These are phyloP conservation scores for Canna indica DNA, from an alignment of 176 grass and related monocot species.

Conservation along the genomic window DNA sequence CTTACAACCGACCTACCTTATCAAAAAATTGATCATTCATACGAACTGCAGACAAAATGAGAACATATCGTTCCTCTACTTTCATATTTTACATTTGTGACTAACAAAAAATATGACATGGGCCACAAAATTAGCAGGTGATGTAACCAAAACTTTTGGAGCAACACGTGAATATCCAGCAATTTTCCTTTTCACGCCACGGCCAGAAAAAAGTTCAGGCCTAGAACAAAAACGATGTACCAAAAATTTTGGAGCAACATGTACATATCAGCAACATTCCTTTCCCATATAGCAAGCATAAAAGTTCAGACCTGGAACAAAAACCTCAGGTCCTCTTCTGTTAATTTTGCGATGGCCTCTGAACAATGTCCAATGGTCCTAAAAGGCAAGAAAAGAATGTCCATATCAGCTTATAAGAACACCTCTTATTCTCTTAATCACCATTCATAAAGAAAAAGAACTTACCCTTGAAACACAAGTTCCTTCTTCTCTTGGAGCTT, in stretches of 20 bases:
- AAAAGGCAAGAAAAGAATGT: neutral
- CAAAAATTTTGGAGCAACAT: neutral
- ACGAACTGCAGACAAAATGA: no score
- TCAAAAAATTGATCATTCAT: no score
- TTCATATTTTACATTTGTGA: no score
- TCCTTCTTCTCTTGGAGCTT: conserved; percentile 83
- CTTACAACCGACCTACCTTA: no score
- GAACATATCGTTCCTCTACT: no score
- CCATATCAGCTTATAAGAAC: conserved; percentile 10
- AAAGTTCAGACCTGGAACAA: conserved; percentile 55
- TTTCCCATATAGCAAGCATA: neutral
- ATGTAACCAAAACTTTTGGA: neutral
- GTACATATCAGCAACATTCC: neutral
- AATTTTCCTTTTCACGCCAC: neutral
- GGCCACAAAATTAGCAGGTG: no score
- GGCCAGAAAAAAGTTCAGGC: no score
- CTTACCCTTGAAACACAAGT: conserved; percentile 90
- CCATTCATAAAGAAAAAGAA: neutral
- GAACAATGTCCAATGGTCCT: conserved; percentile 62
- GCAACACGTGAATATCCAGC: neutral
- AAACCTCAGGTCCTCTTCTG: conserved; percentile 61
- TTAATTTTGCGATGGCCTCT: conserved; percentile 74
- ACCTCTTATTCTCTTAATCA: neutral
- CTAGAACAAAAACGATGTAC: neutral
- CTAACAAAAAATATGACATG: no score